Percentiles rank a stretch among this genome's conserved stretches.
Evolutionary conservation across 257 asterid genomes (phyloP).

Genomic region (Agastache rugosa): DNA sequence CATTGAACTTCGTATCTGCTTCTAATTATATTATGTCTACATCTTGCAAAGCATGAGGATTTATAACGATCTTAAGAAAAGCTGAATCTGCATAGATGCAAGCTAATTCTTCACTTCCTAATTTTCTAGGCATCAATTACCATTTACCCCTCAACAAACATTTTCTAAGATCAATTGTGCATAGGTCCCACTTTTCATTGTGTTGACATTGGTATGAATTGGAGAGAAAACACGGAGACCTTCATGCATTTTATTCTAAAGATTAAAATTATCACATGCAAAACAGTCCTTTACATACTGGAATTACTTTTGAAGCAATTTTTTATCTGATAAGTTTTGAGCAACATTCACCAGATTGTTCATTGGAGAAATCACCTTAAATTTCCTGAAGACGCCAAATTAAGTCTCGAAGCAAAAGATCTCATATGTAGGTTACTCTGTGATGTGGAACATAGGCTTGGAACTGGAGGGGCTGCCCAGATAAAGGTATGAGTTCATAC

Average conservation of each 20-base stretch:
- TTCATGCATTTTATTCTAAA: slow-evolving; percentile 18
- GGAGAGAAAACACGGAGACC: slow-evolving; percentile 11
- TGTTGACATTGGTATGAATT: slow-evolving; percentile 1
- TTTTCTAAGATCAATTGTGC: slow-evolving; percentile 1
- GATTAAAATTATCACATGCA: slow-evolving; percentile 19
- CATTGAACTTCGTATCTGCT: slow-evolving; percentile 18
- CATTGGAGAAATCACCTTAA: slow-evolving; percentile 93
- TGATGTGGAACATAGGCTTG: slow-evolving; percentile 94
- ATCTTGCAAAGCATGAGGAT: not conserved
- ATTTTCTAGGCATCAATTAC: slow-evolving; percentile 21
- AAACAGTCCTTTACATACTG: slow-evolving; percentile 11
- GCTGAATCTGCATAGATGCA: slow-evolving; percentile 13
- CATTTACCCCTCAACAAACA: not conserved
- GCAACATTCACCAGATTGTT: slow-evolving; percentile 71
- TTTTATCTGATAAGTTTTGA: slow-evolving; percentile 30
- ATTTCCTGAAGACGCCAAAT: slow-evolving; percentile 78
- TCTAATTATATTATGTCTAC: not conserved
- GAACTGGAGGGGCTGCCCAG: slow-evolving; percentile 86
- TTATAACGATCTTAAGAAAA: not conserved
- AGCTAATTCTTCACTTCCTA: slow-evolving; percentile 16
- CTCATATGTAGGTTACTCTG: slow-evolving; percentile 85
- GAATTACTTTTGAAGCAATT: slow-evolving; percentile 23
- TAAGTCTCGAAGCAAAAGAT: slow-evolving; percentile 88
- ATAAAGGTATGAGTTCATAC: slow-evolving; percentile 65
- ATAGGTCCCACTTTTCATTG: slow-evolving; percentile 10